A percentile compares a stretch with the other conserved stretches of the same genome.
Evolutionary conservation across 1,284 basidiomycete genomes (phyloP).

Genomic region (Bondarzewia mesenterica): DNA sequence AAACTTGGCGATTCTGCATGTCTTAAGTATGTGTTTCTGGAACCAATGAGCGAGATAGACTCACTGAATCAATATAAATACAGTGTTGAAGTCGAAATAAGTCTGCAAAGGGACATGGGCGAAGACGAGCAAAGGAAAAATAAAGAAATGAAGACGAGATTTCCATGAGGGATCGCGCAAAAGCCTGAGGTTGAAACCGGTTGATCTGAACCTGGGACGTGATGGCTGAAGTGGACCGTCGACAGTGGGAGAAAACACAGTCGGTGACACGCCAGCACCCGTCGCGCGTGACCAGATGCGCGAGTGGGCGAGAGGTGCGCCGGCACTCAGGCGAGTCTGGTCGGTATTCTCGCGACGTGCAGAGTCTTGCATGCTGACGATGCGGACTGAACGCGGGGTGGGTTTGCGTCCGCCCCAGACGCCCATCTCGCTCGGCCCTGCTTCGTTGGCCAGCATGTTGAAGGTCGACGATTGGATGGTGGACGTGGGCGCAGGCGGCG

Average conservation of each 20-base stretch:
- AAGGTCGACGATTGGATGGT: constrained; percentile 53
- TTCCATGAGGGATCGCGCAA: constrained; percentile 49
- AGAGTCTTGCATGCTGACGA: constrained; percentile 56
- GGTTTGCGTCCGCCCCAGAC: constrained; percentile 55
- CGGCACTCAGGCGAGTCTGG: constrained; percentile 35
- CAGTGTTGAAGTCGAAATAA: constrained; percentile 76
- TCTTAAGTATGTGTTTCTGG: neutral
- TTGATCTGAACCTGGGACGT: constrained; percentile 55
- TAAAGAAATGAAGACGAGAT: constrained; percentile 53
- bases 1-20: constrained; percentile 52
- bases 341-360: constrained; percentile 42
- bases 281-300: constrained; percentile 59
- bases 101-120: constrained; percentile 67
- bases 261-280: constrained; percentile 37
- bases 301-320: constrained; percentile 13
- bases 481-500: constrained; percentile 62
- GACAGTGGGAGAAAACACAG: constrained; percentile 31
- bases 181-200: constrained; percentile 55
- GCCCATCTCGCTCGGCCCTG: constrained; percentile 30
- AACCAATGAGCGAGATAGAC: constrained; percentile 25
- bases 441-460: constrained; percentile 27
- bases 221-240: constrained; percentile 25
- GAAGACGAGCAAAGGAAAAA: constrained; percentile 61
- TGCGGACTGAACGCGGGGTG: constrained; percentile 69
- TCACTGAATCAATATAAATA: constrained; percentile 69